These are phyloP conservation scores for Umbelopsis sp. DNA, from an alignment of 192 early-diverging fungal genomes.

Conservation along the genomic window DNA sequence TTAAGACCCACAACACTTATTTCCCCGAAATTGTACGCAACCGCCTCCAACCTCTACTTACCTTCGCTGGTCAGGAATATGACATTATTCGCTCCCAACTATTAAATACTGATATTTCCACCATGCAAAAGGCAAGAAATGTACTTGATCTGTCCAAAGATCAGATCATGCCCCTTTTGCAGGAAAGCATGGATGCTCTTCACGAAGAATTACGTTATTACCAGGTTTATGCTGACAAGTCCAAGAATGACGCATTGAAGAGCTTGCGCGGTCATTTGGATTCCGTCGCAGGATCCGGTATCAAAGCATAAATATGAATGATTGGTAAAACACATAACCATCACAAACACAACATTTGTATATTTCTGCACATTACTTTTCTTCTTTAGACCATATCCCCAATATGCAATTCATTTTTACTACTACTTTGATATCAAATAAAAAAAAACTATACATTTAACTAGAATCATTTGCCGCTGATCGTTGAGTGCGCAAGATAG, in stretches of 20 bases:
- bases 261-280: constrained; percentile 1
- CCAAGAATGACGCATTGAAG: constrained; percentile 21
- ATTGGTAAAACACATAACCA: background rate
- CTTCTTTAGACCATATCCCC: background rate
- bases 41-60: constrained; percentile 46
- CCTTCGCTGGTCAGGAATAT: constrained; percentile 52
- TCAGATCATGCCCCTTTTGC: constrained; percentile 51
- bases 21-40: constrained; percentile 49
- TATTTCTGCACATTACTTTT: background rate
- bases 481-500: constrained; percentile 5
- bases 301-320: background rate
- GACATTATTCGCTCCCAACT: constrained; percentile 50
- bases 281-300: background rate
- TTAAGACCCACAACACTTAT: constrained; percentile 44
- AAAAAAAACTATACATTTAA: too few species aligned
- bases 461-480: too few species aligned
- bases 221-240: constrained; percentile 25
- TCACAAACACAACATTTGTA: background rate
- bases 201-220: constrained; percentile 42
- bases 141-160: constrained; percentile 52
- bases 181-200: constrained; percentile 45
- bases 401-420: background rate
- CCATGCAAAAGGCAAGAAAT: constrained; percentile 58
- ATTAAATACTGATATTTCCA: constrained; percentile 43
- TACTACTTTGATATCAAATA: background rate